Percentiles rank a stretch among this genome's conserved stretches.
These are phyloP conservation scores for Pestalotiopsis sp. DNA, from an alignment of 2,329 filamentous ascomycete species.

Conservation along the genomic window DNA sequence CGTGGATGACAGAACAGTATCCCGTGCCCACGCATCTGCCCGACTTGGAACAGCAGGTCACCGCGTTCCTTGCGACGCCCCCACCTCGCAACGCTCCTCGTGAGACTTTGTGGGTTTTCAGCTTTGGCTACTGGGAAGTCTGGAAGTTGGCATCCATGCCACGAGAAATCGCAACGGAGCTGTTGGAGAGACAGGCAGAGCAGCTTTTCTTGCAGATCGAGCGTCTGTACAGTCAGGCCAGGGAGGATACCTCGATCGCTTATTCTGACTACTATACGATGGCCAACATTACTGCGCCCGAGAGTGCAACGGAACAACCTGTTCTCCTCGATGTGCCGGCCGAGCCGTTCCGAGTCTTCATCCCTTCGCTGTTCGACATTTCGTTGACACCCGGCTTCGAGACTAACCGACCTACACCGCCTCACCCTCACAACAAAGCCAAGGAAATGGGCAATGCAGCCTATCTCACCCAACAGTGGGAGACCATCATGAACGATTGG, in stretches of 20 bases:
- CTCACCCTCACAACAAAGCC: slow-evolving; percentile 46
- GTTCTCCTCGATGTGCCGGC: slow-evolving; percentile 13
- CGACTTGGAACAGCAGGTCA: slow-evolving; percentile 48
- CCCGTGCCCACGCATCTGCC: slow-evolving; percentile 39
- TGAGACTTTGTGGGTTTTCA: slow-evolving; percentile 57
- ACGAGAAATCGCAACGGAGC: slow-evolving; percentile 35
- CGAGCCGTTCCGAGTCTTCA: slow-evolving; percentile 49
- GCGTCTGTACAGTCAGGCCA: slow-evolving; percentile 45
- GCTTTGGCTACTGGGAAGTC: slow-evolving; percentile 57
- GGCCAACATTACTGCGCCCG: slow-evolving; percentile 24
- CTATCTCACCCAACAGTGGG: slow-evolving; percentile 53
- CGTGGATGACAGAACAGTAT: slow-evolving; percentile 45
- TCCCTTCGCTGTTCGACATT: slow-evolving; percentile 56
- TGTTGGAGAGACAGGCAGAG: slow-evolving; percentile 39
- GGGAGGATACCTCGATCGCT: slow-evolving; percentile 44
- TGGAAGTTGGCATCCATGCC: slow-evolving; percentile 55
- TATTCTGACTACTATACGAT: slow-evolving; percentile 45
- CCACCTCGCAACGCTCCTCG: slow-evolving; percentile 34
- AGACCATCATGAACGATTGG: slow-evolving; percentile 41
- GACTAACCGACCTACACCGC: slow-evolving; percentile 41
- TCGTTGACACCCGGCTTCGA: slow-evolving; percentile 58
- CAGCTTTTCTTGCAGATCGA: slow-evolving; percentile 50
- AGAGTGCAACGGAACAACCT: slow-evolving; percentile 23
- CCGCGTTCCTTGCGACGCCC: slow-evolving; percentile 45
- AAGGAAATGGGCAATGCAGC: slow-evolving; percentile 59